phyloP scores from a whole-genome alignment of 495 filamentous ascomycete genomes.

The Podospora comata region DNA sequence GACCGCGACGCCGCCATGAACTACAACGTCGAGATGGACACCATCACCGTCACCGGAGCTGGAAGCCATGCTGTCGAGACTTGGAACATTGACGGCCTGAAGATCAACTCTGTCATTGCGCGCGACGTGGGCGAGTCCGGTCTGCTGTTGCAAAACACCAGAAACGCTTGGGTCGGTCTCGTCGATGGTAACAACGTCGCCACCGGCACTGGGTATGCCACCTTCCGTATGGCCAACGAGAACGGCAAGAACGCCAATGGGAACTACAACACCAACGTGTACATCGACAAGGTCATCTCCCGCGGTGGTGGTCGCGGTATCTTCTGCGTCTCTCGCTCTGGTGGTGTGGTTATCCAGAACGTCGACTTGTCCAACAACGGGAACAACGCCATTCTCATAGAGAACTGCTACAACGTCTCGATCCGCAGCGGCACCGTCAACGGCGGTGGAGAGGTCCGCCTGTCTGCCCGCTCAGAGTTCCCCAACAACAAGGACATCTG shows the following conservation, averaged over 20 bases:
- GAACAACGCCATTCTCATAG: conserved; percentile 48
- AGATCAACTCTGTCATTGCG: conserved; percentile 41
- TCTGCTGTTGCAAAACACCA: conserved; percentile 42
- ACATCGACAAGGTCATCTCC: conserved; percentile 44
- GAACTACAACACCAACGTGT: conserved; percentile 42
- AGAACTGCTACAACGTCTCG: conserved; percentile 47
- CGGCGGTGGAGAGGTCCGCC: conserved; percentile 46
- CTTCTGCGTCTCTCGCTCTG: conserved; percentile 48
- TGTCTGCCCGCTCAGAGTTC: conserved; percentile 44
- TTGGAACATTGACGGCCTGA: conserved; percentile 47
- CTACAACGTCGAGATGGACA: conserved; percentile 45
- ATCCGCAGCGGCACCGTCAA: conserved; percentile 44
- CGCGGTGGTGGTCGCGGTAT: conserved; percentile 46
- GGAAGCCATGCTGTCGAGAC: conserved; percentile 47
- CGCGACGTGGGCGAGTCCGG: conserved; percentile 45
- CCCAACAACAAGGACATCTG: conserved; percentile 41
- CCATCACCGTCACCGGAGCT: conserved; percentile 42
- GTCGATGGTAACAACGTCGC: conserved; percentile 48
- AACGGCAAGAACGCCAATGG: conserved; percentile 41
- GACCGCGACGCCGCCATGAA: conserved; percentile 43
- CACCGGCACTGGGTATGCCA: conserved; percentile 44
- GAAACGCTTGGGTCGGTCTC: conserved; percentile 41
- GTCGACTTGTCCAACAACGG: conserved; percentile 44
- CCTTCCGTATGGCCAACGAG: conserved; percentile 45
- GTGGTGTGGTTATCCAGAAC: conserved; percentile 36